These are phyloP conservation scores for Lactifluus volemus DNA, from an alignment of 768 basidiomycete species.

Conservation along the genomic window DNA sequence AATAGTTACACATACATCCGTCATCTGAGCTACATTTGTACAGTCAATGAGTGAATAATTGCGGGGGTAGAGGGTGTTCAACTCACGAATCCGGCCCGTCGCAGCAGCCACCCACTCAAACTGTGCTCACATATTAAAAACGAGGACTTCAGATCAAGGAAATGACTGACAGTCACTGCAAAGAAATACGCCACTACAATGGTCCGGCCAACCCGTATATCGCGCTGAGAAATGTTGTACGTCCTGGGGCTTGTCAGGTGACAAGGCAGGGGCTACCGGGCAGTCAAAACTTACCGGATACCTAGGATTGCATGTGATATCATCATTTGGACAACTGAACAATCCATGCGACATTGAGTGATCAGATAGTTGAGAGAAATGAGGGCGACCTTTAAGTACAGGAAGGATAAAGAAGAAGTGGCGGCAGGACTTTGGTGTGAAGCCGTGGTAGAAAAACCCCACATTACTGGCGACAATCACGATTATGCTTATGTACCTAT, in stretches of 20 bases:
- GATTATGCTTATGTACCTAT: slow-evolving; percentile 38
- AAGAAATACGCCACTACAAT: slow-evolving; percentile 34
- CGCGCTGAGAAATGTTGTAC: slow-evolving; percentile 48
- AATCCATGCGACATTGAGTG: neutral
- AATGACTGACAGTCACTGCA: slow-evolving; percentile 35
- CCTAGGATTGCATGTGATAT: slow-evolving; percentile 59
- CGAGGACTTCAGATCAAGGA: slow-evolving; percentile 18
- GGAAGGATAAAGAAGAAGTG: slow-evolving; percentile 27
- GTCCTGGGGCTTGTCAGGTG: slow-evolving; percentile 31
- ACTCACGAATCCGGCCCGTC: slow-evolving; percentile 41
- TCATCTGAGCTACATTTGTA: slow-evolving; percentile 1
- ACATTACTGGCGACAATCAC: slow-evolving; percentile 44
- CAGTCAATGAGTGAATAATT: slow-evolving; percentile 6
- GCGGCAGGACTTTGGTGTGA: slow-evolving; percentile 38
- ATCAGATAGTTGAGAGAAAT: neutral
- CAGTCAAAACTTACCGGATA: slow-evolving; percentile 36
- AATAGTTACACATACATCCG: neutral
- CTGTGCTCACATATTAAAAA: slow-evolving; percentile 22
- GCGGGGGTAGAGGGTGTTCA: neutral
- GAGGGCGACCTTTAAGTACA: slow-evolving; percentile 47
- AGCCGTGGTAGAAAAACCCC: slow-evolving; percentile 47
- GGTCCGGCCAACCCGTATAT: slow-evolving; percentile 31
- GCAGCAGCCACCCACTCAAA: slow-evolving; percentile 47
- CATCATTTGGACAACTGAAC: slow-evolving; percentile 51
- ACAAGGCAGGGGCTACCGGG: neutral